phyloP scores from a whole-genome alignment of 1,284 basidiomycete species.

The Melampsora medusae region DNA sequence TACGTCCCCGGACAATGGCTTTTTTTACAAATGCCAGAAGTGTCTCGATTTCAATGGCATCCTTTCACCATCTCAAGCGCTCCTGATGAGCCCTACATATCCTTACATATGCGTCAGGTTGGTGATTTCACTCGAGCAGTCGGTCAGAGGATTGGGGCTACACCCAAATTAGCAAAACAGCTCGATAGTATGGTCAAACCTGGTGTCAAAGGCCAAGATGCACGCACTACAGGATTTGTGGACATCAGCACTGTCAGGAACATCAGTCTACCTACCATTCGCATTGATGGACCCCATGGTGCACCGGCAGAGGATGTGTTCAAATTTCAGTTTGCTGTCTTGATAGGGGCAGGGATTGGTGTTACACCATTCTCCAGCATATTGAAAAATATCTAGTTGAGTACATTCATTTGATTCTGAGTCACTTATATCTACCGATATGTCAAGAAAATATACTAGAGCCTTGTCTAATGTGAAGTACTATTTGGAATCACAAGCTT shows the following conservation, averaged over 20 bases:
- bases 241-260: conserved; percentile 62
- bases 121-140: conserved; percentile 80
- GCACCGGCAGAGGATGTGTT: conserved; percentile 88
- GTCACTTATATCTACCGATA: too few relatives aligned
- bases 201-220: conserved; percentile 59
- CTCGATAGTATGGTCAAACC: conserved; percentile 73
- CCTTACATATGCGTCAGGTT: conserved; percentile 82
- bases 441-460: conserved; percentile 5
- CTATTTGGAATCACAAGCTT: conserved; percentile 57
- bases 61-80: conserved; percentile 87
- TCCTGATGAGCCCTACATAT: conserved; percentile 83
- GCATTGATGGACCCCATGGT: conserved; percentile 79
- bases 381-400: conserved; percentile 81
- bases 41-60: conserved; percentile 79
- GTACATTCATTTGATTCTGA: not conserved
- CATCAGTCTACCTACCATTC: conserved; percentile 64
- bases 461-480: conserved; percentile 20
- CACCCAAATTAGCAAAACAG: conserved; percentile 68
- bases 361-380: conserved; percentile 83
- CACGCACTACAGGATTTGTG: conserved; percentile 71
- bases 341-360: conserved; percentile 84
- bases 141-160: conserved; percentile 76
- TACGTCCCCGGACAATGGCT: conserved; percentile 87
- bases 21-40: conserved; percentile 78
- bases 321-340: conserved; percentile 73